A percentile compares a stretch with the other conserved stretches of the same genome.
Evolutionary conservation across 768 basidiomycete genomes (phyloP).

Genomic region (Infundibulicybe gibba): DNA sequence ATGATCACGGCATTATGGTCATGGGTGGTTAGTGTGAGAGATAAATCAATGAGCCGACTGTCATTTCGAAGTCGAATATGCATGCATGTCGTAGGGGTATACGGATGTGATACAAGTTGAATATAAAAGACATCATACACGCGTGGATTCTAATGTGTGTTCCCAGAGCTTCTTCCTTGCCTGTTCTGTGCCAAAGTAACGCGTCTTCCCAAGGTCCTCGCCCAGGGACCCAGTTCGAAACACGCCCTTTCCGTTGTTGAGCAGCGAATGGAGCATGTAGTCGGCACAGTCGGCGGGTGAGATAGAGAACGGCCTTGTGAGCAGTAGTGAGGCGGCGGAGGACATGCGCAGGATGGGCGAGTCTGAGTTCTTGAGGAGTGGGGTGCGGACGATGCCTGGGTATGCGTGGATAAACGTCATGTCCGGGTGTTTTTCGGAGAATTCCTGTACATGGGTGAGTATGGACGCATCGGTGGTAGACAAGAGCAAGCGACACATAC

Average conservation of each 20-base stretch:
- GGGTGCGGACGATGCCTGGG: constrained; percentile 36
- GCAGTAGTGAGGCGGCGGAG: constrained; percentile 9
- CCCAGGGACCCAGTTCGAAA: constrained; percentile 28
- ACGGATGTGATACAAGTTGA: too few relatives aligned
- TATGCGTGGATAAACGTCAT: constrained; percentile 35
- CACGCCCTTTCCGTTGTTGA: constrained; percentile 20
- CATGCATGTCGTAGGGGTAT: too few relatives aligned
- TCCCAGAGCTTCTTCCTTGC: constrained; percentile 33
- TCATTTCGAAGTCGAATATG: too few relatives aligned
- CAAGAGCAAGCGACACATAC: constrained; percentile 13
- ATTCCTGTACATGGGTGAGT: constrained; percentile 22
- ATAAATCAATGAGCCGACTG: too few relatives aligned
- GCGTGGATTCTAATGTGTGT: constrained; percentile 16
- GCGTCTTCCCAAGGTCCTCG: constrained; percentile 25
- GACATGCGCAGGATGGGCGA: constrained; percentile 16
- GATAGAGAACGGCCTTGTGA: constrained; percentile 20
- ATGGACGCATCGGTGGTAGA: not conserved
- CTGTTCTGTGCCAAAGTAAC: constrained; percentile 31
- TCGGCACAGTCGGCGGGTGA: constrained; percentile 26
- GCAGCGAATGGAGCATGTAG: constrained; percentile 30
- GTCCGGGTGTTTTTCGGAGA: constrained; percentile 26
- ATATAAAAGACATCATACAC: too few relatives aligned
- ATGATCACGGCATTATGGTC: too few relatives aligned
- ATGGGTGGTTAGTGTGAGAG: too few relatives aligned
- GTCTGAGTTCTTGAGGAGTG: constrained; percentile 19